phyloP scores from a whole-genome alignment of 805 yeast genomes.

The Priceomyces fermenticarens region DNA sequence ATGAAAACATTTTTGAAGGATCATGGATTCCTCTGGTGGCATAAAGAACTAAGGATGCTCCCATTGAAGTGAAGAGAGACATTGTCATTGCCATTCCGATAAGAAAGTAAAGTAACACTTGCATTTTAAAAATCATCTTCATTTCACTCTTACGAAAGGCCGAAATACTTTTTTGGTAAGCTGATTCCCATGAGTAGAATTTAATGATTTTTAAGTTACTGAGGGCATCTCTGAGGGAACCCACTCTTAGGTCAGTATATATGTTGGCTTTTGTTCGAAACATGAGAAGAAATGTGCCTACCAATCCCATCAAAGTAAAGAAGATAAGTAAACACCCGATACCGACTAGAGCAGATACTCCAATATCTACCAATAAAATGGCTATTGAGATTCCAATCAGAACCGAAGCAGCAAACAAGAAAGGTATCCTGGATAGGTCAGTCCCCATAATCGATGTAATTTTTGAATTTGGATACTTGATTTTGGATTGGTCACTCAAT shows the following conservation, averaged over 20 bases:
- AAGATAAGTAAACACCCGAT: constrained; percentile 39
- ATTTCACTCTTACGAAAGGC: constrained; percentile 38
- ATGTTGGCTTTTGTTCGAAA: constrained; percentile 34
- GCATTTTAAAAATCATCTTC: constrained; percentile 38
- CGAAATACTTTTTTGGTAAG: constrained; percentile 35
- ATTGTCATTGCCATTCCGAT: constrained; percentile 44
- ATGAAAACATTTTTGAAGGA: constrained; percentile 40
- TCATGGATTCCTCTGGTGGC: constrained; percentile 38
- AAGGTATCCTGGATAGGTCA: constrained; percentile 42
- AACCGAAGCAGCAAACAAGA: constrained; percentile 40
- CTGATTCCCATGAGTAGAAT: constrained; percentile 46
- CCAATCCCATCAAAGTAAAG: constrained; percentile 28
- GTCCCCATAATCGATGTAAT: constrained; percentile 42
- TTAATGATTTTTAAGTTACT: constrained; percentile 41
- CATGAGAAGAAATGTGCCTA: constrained; percentile 32
- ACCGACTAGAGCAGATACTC: constrained; percentile 40
- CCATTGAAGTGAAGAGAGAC: constrained; percentile 43
- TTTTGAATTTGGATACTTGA: constrained; percentile 35
- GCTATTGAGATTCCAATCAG: constrained; percentile 39
- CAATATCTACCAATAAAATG: constrained; percentile 33
- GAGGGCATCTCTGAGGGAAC: constrained; percentile 42
- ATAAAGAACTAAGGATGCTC: constrained; percentile 44
- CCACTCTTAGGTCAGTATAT: constrained; percentile 41
- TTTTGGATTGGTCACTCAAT: constrained; percentile 30
- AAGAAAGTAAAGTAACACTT: constrained; percentile 39